Conservation (phyloP, 129 eudicot genomes). For the Helianthus tuberosus region DNA sequence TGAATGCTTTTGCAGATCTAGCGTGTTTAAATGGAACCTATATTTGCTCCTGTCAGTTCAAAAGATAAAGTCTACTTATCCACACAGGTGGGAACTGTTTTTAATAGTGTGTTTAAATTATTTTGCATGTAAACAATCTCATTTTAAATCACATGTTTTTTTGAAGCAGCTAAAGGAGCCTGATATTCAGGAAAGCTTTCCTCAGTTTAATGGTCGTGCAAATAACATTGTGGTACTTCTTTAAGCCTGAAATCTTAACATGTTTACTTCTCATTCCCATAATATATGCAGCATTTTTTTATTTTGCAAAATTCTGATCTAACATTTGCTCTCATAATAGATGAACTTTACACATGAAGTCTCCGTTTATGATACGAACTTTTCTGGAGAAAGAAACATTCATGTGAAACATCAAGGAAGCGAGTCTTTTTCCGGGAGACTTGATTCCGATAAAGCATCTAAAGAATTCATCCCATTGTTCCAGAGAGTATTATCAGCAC, state of each 20-base stretch:
- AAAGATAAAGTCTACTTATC: slow-evolving; percentile 60
- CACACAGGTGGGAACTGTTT: slow-evolving; percentile 58
- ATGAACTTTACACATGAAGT: slow-evolving; percentile 48
- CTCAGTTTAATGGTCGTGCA: slow-evolving; percentile 37
- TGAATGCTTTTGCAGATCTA: slow-evolving; percentile 46
- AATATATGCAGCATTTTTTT: neutral
- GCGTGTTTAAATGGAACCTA: slow-evolving; percentile 74
- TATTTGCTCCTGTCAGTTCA: slow-evolving; percentile 56
- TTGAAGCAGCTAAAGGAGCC: slow-evolving; percentile 75
- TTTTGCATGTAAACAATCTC: slow-evolving; percentile 8
- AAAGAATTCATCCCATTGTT: slow-evolving; percentile 57
- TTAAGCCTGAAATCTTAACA: slow-evolving; percentile 15
- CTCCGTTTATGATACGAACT: slow-evolving; percentile 28
- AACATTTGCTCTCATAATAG: slow-evolving; percentile 28
- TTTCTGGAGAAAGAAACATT: slow-evolving; percentile 41
- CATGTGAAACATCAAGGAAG: slow-evolving; percentile 48
- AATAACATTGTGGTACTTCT: slow-evolving; percentile 45
- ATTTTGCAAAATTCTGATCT: too few relatives aligned
- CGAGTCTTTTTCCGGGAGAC: slow-evolving; percentile 44
- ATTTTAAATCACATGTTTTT: slow-evolving; percentile 4
- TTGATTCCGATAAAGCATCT: slow-evolving; percentile 46
- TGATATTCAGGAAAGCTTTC: slow-evolving; percentile 42
- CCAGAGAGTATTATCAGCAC: slow-evolving; percentile 90
- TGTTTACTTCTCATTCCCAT: neutral
- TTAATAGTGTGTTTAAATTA: slow-evolving; percentile 8